Base-by-base conservation (phyloP, 1,284 basidiomycete species). In the Malassezia dermatis region DNA sequence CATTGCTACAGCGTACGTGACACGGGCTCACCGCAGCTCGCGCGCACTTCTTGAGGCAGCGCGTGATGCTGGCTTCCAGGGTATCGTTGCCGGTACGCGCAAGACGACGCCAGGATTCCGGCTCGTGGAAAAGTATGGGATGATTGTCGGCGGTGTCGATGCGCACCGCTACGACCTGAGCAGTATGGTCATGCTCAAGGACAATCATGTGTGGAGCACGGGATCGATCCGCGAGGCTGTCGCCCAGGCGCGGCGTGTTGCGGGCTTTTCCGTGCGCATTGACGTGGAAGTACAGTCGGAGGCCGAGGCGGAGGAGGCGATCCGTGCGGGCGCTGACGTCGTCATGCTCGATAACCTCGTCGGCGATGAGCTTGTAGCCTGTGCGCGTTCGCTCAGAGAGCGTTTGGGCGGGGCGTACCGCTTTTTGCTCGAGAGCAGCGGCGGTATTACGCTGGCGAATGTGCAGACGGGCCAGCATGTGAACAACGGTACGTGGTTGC, bases 161-260 rank as follows among this genome's bases (percentile, higher is more conserved):
- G 80, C 88, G 17, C 94, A 98, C 78, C 82, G 94, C n/a, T 86
- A 95, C 70, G 91, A 96, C 76, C 80, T 98, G 30, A 90, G 87
- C 34, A 89, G 86, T 74, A 98, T 98, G 93, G 93, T 99, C 72
- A 98, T 98, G 93, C 83, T 99, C 69, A 98, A 98, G 77, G 93
- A 98, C 73, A 98, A 98, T 75, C 94, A 98, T 73, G 89, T 98
- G 71, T 96, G 90, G 91, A 91, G 89, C 7, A 88, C 85, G 26
- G 89, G 89, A 84, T 93, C 89, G 4, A 94, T 98, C 65, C 88
- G 87, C 0, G 78, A 83, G 42, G 93, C 93, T 1, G 84, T 98
- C 59, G 76, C 84, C 61, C 81, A 86, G 56, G 90, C 91, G 11
- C 84, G 89, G 28, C 78, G 82, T 60, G 90, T 90, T 24, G 89